These are phyloP conservation scores for Nitzschia inconspicua DNA, from an alignment of 108 stramenopile species.

Conservation along the genomic window DNA sequence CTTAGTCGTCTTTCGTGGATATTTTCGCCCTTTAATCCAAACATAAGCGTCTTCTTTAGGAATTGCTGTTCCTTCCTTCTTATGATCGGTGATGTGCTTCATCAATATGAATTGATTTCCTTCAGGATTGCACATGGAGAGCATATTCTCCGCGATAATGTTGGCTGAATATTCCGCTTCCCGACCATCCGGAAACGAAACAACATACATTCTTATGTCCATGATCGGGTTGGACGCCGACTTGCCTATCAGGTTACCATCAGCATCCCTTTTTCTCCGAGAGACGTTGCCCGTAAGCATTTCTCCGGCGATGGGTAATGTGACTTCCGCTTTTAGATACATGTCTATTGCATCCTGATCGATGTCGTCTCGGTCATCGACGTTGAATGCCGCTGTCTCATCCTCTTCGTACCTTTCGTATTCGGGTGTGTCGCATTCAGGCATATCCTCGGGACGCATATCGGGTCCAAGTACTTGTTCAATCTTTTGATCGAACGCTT, in stretches of 20 bases:
- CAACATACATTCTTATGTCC: conserved; percentile 22
- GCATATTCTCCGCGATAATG: conserved; percentile 30
- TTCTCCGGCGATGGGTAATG: not conserved
- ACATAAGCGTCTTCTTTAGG: not conserved
- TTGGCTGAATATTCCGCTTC: conserved; percentile 21
- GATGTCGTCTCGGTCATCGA: not conserved
- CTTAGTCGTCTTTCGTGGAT: not conserved
- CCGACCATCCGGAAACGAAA: conserved; percentile 10
- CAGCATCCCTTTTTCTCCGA: not conserved
- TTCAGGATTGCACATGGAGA: conserved; percentile 17
- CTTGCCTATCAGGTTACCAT: conserved; percentile 9
- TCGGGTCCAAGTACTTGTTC: not conserved
- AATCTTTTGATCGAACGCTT: not conserved
- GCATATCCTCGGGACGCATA: not conserved
- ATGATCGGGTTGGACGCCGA: conserved; percentile 11
- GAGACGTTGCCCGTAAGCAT: not conserved
- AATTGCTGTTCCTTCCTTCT: conserved; percentile 15
- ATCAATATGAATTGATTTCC: conserved; percentile 5
- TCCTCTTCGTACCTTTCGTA: not conserved
- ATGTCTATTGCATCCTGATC: conserved; percentile 1
- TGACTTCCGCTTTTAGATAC: not conserved
- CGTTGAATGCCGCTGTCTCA: not conserved
- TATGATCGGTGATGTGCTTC: conserved; percentile 21
- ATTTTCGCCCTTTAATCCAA: not conserved
- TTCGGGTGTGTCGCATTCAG: not conserved